These are phyloP conservation scores for Lanmaoa pseudosensibilis DNA, from an alignment of 768 basidiomycete species.

Conservation along the genomic window DNA sequence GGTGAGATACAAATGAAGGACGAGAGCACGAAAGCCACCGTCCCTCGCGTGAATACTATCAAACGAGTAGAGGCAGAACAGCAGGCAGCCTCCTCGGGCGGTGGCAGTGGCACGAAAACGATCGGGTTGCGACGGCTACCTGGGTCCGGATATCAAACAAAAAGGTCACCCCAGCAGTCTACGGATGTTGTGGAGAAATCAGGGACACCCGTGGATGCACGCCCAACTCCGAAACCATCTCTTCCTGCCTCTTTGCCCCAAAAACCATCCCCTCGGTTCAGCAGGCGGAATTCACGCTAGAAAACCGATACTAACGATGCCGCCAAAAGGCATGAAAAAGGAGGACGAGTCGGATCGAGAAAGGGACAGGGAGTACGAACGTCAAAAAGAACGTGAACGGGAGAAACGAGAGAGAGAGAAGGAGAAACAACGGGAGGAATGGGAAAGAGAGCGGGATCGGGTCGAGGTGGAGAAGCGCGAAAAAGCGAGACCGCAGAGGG, in stretches of 20 bases:
- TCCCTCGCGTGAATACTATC: slow-evolving; percentile 30
- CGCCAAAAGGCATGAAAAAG: slow-evolving; percentile 20
- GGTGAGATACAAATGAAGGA: slow-evolving; percentile 40
- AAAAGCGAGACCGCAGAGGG: slow-evolving; percentile 22
- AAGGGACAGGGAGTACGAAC: slow-evolving; percentile 25
- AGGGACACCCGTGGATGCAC: slow-evolving; percentile 28
- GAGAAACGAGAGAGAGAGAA: slow-evolving; percentile 23
- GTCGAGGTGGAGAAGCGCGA: slow-evolving; percentile 23
- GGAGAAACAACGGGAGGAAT: slow-evolving; percentile 25
- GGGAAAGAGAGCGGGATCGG: slow-evolving; percentile 21
- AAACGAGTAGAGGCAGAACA: slow-evolving; percentile 29
- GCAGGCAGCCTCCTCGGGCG: slow-evolving; percentile 19
- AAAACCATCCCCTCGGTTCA: slow-evolving; percentile 35
- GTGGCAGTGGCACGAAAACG: slow-evolving; percentile 16
- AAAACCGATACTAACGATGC: slow-evolving; percentile 28
- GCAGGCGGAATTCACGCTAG: slow-evolving; percentile 28
- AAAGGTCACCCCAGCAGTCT: slow-evolving; percentile 31
- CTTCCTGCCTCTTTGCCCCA: slow-evolving; percentile 34
- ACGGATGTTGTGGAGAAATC: slow-evolving; percentile 23
- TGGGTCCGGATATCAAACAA: slow-evolving; percentile 49
- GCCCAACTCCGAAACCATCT: slow-evolving; percentile 27
- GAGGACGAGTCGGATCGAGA: slow-evolving; percentile 33
- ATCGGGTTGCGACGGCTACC: slow-evolving; percentile 38
- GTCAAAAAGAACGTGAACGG: slow-evolving; percentile 27
- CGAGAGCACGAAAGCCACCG: slow-evolving; percentile 34